Percentiles rank a stretch among this genome's conserved stretches.
phyloP scores from a whole-genome alignment of 2,329 filamentous ascomycete genomes.

The Penicillium sumatraense region DNA sequence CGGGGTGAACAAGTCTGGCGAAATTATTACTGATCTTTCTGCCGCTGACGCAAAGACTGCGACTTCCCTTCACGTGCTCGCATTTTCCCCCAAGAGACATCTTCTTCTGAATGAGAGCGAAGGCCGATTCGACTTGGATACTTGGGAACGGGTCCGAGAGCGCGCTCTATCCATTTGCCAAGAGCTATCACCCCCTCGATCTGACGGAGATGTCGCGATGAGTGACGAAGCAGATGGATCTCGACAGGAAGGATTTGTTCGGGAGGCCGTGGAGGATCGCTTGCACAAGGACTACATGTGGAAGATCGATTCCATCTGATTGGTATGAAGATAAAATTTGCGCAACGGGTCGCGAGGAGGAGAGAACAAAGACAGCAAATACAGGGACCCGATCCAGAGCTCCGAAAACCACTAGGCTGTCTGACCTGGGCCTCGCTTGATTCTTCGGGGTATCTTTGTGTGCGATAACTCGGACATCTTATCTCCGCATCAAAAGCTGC shows the following conservation, averaged over 20 bases:
- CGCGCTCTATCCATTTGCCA: constrained; percentile 70
- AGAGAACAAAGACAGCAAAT: not conserved
- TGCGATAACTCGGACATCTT: not conserved
- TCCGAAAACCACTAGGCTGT: not conserved
- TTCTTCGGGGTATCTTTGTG: not conserved
- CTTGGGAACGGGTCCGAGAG: constrained; percentile 74
- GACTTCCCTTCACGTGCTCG: constrained; percentile 78
- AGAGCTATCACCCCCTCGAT: constrained; percentile 42
- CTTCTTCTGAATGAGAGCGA: constrained; percentile 81
- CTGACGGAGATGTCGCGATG: constrained; percentile 49
- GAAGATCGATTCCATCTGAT: constrained; percentile 44
- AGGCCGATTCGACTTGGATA: constrained; percentile 73
- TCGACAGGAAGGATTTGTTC: constrained; percentile 63
- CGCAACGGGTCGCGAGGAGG: not conserved
- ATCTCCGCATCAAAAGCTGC: not conserved
- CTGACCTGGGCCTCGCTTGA: not conserved
- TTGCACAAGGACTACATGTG: constrained; percentile 47
- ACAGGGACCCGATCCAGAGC: not conserved
- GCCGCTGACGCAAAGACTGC: constrained; percentile 65
- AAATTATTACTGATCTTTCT: constrained; percentile 64
- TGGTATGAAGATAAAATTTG: not conserved
- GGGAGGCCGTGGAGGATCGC: constrained; percentile 64
- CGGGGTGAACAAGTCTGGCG: constrained; percentile 55
- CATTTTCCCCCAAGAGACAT: constrained; percentile 74
- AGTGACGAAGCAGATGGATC: constrained; percentile 47